Evolutionary conservation across 768 basidiomycete genomes (phyloP).

Genomic region (Rhizopogon vinicolor): DNA sequence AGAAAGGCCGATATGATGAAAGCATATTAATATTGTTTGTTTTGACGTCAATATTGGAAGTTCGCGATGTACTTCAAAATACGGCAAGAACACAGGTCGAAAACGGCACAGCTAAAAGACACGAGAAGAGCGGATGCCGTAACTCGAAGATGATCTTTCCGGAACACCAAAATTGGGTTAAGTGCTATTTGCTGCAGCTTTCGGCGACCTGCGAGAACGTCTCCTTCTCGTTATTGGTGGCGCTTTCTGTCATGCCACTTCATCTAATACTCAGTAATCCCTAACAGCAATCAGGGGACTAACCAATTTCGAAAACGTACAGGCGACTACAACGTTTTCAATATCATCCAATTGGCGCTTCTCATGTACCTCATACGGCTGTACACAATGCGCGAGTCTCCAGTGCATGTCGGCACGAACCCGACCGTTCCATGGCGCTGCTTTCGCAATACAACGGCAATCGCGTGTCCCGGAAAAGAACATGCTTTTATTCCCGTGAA

Average conservation of each 20-base stretch:
- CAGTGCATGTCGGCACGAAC: not conserved
- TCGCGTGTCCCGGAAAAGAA: too few relatives aligned
- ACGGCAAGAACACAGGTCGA: not conserved
- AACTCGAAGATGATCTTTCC: conserved; percentile 26
- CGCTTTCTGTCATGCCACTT: too few relatives aligned
- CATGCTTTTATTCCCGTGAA: too few relatives aligned
- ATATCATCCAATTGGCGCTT: not conserved
- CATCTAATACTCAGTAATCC: too few relatives aligned
- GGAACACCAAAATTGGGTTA: conserved; percentile 20
- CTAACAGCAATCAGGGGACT: not conserved
- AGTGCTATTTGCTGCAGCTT: not conserved
- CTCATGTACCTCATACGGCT: not conserved
- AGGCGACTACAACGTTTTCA: not conserved
- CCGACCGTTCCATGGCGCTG: not conserved
- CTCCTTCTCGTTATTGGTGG: too few relatives aligned
- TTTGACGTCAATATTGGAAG: conserved; percentile 24
- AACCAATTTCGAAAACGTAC: not conserved
- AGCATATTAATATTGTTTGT: conserved; percentile 12
- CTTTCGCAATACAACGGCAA: too few relatives aligned
- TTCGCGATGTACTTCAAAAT: conserved; percentile 9
- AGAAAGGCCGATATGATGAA: conserved; percentile 9
- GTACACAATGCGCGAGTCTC: not conserved
- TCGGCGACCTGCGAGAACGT: not conserved
- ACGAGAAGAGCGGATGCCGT: conserved; percentile 32
- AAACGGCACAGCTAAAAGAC: conserved; percentile 23